These are phyloP conservation scores for Deuterostichococcus epilithicus DNA, from an alignment of 139 green algal species.

Conservation along the genomic window DNA sequence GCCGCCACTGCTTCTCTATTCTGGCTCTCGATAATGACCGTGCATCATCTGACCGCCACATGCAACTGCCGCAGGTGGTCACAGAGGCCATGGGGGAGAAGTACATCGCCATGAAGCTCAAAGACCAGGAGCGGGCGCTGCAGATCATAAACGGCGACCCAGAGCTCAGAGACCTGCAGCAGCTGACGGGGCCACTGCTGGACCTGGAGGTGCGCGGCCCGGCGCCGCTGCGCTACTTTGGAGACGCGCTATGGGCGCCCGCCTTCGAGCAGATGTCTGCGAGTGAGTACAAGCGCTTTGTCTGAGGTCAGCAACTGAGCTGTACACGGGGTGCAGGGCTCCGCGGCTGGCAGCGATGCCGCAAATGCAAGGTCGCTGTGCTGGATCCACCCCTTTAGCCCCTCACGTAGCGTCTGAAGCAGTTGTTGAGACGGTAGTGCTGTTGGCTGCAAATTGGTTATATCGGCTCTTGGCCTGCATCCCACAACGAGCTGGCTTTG, in stretches of 20 bases:
- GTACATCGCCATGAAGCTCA: constrained; percentile 74
- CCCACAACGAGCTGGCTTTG: neutral
- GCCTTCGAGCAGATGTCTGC: constrained; percentile 20
- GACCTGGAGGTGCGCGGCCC: constrained; percentile 91
- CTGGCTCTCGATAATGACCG: too few relatives aligned
- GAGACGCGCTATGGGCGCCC: constrained; percentile 58
- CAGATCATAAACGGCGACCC: constrained; percentile 64
- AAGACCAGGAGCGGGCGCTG: constrained; percentile 86
- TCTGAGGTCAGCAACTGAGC: neutral
- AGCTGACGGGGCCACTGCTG: constrained; percentile 81
- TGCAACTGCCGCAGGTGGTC: constrained; percentile 43
- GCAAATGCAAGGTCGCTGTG: neutral
- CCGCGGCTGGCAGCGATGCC: too few relatives aligned
- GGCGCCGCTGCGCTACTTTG: constrained; percentile 87
- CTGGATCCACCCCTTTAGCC: too few relatives aligned
- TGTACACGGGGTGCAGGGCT: neutral
- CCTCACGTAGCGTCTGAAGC: neutral
- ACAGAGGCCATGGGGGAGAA: constrained; percentile 38
- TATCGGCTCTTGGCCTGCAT: neutral
- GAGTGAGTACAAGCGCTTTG: constrained; percentile 1
- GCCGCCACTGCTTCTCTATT: too few relatives aligned
- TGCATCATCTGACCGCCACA: neutral
- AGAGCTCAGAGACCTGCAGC: constrained; percentile 47
- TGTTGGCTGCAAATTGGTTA: neutral
- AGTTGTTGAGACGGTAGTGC: neutral